Base-by-base conservation (phyloP, 805 yeast genomes). In the Candida krabiensis region DNA sequence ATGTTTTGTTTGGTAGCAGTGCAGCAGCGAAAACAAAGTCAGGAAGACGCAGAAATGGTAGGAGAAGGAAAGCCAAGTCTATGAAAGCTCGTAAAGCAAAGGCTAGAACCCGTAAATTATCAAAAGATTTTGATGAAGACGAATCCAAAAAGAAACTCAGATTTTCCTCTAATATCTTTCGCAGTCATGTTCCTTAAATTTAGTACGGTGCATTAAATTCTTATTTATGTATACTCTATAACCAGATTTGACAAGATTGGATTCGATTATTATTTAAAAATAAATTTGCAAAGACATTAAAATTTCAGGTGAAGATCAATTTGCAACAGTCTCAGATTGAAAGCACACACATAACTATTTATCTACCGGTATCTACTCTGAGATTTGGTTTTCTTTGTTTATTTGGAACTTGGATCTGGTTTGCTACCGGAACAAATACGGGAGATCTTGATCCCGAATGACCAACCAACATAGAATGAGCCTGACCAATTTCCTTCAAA, bases 111-210 rank as follows among this genome's bases (percentile, higher is more conserved):
- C 15, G 5, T 7, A 21, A 21, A 11, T 7, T 11, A 21, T 7
- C 39, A 6, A 17, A 21, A 7, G 35, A 12, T 29, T 29, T 19
- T 9, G 37, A 32, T 3, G 44, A 35, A 15, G 31, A 31, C 25
- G 36, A 36, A 5, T 38, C 28, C 13, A 43, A 28, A 12, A 41
- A 41, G 39, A 49, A 43, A 32, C 24, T 49, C 11, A 43, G 53
- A 26, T 41, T 46, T 28, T 43, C 50, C 9, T 49, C 53, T 28
- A 41, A 38, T 15, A 26, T 49, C n/a, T 46, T 49, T 32, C 43
- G 46, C 4, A 47, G 47, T 19, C 38, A 28, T 28, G 31, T 26
- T 28, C 19, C 22, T 7, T 13, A 24, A 16, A 7, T 17, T 8
- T 19, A 15, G 21, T 29, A n/a, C n/a, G n/a, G n/a, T n/a, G n/a